Evolutionary conservation across 1,284 basidiomycete genomes (phyloP).

Genomic region (Ustilago sp.): DNA sequence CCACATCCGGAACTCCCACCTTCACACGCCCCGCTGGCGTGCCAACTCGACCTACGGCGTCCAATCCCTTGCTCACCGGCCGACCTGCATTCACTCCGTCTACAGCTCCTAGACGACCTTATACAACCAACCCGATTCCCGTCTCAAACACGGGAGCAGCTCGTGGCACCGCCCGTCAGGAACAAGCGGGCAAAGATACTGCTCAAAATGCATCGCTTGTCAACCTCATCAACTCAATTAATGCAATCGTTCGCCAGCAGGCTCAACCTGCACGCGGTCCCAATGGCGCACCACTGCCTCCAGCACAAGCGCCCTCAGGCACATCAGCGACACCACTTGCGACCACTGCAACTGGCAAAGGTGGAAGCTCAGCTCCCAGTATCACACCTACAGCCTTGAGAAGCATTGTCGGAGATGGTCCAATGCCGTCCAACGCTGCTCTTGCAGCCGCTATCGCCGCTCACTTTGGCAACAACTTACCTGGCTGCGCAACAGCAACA

Average conservation of each 20-base stretch:
- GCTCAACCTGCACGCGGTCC: conserved; percentile 43
- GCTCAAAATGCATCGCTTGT: conserved; percentile 32
- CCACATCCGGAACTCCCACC: conserved; percentile 4
- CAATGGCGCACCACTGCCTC: conserved; percentile 44
- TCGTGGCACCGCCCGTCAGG: conserved; percentile 4
- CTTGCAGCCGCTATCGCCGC: conserved; percentile 47
- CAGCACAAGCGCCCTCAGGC: conserved; percentile 15
- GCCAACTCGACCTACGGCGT: not conserved
- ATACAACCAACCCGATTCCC: not conserved
- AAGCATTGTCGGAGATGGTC: conserved; percentile 49
- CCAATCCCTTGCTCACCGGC: conserved; percentile 13
- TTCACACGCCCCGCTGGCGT: conserved; percentile 16
- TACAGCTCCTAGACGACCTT: conserved; percentile 16
- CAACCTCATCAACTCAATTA: conserved; percentile 45
- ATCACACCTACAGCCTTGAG: conserved; percentile 32
- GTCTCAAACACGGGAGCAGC: conserved; percentile 11
- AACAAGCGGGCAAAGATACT: conserved; percentile 3
- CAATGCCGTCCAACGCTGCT: conserved; percentile 52
- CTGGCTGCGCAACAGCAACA: conserved; percentile 18
- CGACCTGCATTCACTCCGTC: conserved; percentile 18
- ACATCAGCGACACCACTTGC: conserved; percentile 7
- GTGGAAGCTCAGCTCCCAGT: conserved; percentile 13
- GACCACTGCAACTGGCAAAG: conserved; percentile 7
- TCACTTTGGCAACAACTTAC: conserved; percentile 46
- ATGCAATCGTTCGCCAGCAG: conserved; percentile 43